phyloP scores from a whole-genome alignment of 2,329 filamentous ascomycete species.

The Pseudogymnoascus sp. region DNA sequence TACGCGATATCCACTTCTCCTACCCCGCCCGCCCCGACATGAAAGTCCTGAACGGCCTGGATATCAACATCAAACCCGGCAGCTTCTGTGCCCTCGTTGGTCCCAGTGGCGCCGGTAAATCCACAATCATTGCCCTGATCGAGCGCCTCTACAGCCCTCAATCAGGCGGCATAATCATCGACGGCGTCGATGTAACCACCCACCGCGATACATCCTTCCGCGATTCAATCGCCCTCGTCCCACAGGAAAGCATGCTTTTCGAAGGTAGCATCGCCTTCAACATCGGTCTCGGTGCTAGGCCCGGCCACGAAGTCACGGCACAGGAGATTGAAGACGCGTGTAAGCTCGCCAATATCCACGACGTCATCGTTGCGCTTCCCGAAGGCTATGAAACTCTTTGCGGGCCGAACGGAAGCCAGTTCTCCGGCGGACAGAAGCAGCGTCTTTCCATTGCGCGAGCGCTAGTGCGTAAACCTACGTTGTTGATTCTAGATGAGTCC shows the following conservation, averaged over 20 bases:
- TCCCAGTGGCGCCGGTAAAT: slow-evolving; percentile 59
- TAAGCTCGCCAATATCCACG: slow-evolving; percentile 60
- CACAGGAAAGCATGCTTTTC: slow-evolving; percentile 51
- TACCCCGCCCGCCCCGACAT: slow-evolving; percentile 56
- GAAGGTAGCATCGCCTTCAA: slow-evolving; percentile 50
- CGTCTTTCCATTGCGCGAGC: slow-evolving; percentile 70
- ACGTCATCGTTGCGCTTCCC: slow-evolving; percentile 54
- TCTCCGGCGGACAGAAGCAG: slow-evolving; percentile 75
- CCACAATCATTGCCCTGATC: slow-evolving; percentile 51
- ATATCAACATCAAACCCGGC: slow-evolving; percentile 47
- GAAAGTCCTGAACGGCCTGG: slow-evolving; percentile 47
- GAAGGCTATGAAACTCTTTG: slow-evolving; percentile 58
- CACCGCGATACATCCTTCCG: slow-evolving; percentile 38
- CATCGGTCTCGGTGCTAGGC: slow-evolving; percentile 45
- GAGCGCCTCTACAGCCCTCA: slow-evolving; percentile 41
- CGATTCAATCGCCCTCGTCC: slow-evolving; percentile 46
- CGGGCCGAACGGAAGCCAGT: slow-evolving; percentile 60
- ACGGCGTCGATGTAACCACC: slow-evolving; percentile 35
- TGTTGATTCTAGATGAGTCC: slow-evolving; percentile 73
- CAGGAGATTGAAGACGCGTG: slow-evolving; percentile 60
- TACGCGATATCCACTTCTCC: slow-evolving; percentile 53
- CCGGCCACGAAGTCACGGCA: slow-evolving; percentile 41
- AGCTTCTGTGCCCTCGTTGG: slow-evolving; percentile 58
- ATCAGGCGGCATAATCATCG: slow-evolving; percentile 18
- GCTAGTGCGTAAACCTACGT: slow-evolving; percentile 59